These are phyloP conservation scores for Cardamine occulta DNA, from an alignment of 345 rosid genomes.

Conservation along the genomic window DNA sequence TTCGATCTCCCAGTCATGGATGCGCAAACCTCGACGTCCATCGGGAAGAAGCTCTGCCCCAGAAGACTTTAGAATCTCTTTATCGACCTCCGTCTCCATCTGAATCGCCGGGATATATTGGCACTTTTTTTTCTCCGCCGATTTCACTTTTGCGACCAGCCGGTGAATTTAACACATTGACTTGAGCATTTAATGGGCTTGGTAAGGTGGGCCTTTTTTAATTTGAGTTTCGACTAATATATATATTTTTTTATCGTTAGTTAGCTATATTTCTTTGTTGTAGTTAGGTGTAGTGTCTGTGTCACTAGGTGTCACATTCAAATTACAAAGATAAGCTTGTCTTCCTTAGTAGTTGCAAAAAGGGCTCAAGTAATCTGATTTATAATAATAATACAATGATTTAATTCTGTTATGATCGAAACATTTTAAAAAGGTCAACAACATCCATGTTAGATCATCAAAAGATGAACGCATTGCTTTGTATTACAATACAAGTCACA, in stretches of 20 bases:
- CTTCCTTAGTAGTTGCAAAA: neutral
- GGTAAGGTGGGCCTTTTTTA: neutral
- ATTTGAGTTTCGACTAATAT: neutral
- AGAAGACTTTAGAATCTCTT: slow-evolving; percentile 67
- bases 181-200: slow-evolving; percentile 30
- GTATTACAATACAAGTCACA: neutral
- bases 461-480: neutral
- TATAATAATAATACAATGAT: no score
- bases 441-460: neutral
- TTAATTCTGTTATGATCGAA: neutral
- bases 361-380: neutral
- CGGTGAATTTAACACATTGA: slow-evolving; percentile 30
- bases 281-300: no score
- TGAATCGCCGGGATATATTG: slow-evolving; percentile 16
- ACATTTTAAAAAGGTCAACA: neutral
- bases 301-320: neutral
- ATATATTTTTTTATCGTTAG: no score
- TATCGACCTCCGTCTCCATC: slow-evolving; percentile 73
- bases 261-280: no score
- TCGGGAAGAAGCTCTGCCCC: slow-evolving; percentile 71
- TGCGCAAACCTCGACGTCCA: slow-evolving; percentile 69
- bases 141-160: slow-evolving; percentile 22
- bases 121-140: slow-evolving; percentile 21
- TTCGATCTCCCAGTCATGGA: slow-evolving; percentile 87
- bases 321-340: neutral